phyloP scores from a whole-genome alignment of 768 basidiomycete species.

The Mycena vitilis region DNA sequence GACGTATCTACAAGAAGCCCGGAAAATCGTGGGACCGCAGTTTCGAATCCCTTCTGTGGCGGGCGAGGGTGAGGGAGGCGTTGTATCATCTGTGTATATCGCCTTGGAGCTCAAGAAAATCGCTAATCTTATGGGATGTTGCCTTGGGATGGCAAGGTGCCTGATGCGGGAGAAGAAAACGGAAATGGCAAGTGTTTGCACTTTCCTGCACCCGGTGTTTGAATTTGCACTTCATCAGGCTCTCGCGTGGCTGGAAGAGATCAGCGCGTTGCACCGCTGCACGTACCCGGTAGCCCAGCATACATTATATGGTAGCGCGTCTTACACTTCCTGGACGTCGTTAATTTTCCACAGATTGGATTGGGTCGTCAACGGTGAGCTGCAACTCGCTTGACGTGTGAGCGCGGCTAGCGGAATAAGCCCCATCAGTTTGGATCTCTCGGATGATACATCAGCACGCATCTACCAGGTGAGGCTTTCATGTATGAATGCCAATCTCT shows the following conservation, averaged over 20 bases:
- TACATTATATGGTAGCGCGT: constrained; percentile 11
- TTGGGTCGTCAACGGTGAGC: no score
- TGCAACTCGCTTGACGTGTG: no score
- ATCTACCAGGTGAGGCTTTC: no score
- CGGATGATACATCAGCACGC: no score
- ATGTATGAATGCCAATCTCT: no score
- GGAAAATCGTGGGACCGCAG: neutral
- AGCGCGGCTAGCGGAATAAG: no score
- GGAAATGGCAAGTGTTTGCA: constrained; percentile 11
- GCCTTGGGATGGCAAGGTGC: constrained; percentile 26
- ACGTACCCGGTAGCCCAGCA: neutral
- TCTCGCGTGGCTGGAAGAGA: constrained; percentile 26
- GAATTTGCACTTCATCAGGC: constrained; percentile 4
- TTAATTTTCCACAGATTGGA: constrained; percentile 17
- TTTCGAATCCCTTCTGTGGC: constrained; percentile 4
- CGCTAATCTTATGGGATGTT: constrained; percentile 28
- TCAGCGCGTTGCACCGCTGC: constrained; percentile 16
- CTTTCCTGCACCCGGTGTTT: no score
- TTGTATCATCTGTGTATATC: constrained; percentile 5
- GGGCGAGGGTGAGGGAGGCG: neutral
- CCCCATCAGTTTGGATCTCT: no score
- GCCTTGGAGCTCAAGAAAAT: neutral
- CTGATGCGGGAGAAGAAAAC: constrained; percentile 1
- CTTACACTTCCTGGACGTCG: neutral
- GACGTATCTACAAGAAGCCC: constrained; percentile 3